phyloP scores from a whole-genome alignment of 2,329 filamentous ascomycete species.

The Aspergillus piperis region DNA sequence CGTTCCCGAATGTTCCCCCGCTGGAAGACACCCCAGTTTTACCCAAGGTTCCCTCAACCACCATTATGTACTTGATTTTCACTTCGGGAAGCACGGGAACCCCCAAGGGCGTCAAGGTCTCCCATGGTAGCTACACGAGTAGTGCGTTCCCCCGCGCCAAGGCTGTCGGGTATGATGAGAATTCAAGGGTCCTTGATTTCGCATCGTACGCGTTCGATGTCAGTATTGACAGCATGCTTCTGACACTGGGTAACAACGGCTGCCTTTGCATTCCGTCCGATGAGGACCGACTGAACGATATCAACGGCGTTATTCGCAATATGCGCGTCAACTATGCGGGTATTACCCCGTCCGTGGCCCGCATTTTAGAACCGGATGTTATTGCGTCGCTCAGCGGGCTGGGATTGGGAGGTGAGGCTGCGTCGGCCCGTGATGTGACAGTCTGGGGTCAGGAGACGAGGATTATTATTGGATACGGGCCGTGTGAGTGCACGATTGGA shows the following conservation, averaged over 20 bases:
- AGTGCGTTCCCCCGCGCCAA: slow-evolving; percentile 56
- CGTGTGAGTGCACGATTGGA: slow-evolving; percentile 47
- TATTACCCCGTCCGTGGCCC: slow-evolving; percentile 62
- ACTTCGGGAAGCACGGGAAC: slow-evolving; percentile 57
- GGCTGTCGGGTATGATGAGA: slow-evolving; percentile 51
- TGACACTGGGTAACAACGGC: slow-evolving; percentile 57
- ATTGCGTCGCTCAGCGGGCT: slow-evolving; percentile 45
- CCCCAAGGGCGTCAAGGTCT: slow-evolving; percentile 62
- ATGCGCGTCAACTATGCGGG: slow-evolving; percentile 58
- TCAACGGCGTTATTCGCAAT: slow-evolving; percentile 51
- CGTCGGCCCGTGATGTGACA: slow-evolving; percentile 42
- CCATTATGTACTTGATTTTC: slow-evolving; percentile 62
- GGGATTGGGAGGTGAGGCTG: slow-evolving; percentile 49
- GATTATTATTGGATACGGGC: slow-evolving; percentile 49
- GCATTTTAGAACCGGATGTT: slow-evolving; percentile 45
- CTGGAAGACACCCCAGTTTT: slow-evolving; percentile 15
- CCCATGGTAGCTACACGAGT: slow-evolving; percentile 61
- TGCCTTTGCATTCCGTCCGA: slow-evolving; percentile 61
- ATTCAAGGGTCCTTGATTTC: slow-evolving; percentile 63
- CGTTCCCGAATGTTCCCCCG: slow-evolving; percentile 22
- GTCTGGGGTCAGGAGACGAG: slow-evolving; percentile 45
- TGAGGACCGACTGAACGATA: slow-evolving; percentile 51
- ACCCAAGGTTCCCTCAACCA: slow-evolving; percentile 30
- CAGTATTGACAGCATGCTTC: slow-evolving; percentile 56
- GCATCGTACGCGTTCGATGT: slow-evolving; percentile 59